Conservation (phyloP, 2,329 filamentous ascomycete genomes). For the Penicillium sp. region DNA sequence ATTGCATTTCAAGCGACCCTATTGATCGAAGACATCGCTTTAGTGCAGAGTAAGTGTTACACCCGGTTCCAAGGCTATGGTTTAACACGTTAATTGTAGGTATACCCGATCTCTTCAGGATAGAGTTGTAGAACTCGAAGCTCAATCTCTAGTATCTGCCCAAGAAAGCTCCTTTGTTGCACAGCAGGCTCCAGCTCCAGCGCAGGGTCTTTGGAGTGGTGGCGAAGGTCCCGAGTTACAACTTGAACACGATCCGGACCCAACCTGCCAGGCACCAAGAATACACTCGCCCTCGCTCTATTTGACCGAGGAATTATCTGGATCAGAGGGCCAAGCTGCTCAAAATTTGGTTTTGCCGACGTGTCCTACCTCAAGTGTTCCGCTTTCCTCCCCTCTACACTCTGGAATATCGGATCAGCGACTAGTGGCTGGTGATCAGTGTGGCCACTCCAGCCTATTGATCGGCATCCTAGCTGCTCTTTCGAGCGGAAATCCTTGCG, state of each 20-base stretch:
- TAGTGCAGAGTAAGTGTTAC: conserved; percentile 9
- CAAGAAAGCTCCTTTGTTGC: neutral
- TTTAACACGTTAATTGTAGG: neutral
- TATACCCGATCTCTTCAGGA: conserved; percentile 17
- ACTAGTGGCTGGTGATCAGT: conserved; percentile 1
- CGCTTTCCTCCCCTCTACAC: neutral
- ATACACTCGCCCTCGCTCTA: neutral
- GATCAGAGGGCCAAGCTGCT: neutral
- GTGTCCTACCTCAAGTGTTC: neutral
- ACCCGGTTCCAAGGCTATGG: neutral
- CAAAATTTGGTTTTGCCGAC: neutral
- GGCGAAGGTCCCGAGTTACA: neutral
- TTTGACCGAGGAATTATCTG: neutral
- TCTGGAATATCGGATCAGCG: neutral
- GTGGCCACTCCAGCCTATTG: conserved; percentile 12
- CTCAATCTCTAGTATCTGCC: conserved; percentile 1
- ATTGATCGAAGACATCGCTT: conserved; percentile 9
- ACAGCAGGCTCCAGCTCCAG: neutral
- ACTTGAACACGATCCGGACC: neutral
- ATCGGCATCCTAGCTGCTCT: conserved; percentile 17
- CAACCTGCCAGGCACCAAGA: neutral
- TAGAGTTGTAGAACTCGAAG: conserved; percentile 13
- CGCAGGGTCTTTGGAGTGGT: neutral
- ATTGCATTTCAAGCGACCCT: conserved; percentile 13
- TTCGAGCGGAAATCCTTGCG: neutral